Evolutionary conservation across 257 asterid genomes (phyloP), one percentile per base, ranked within the genome.

Genomic region (Plantago elongata): DNA sequence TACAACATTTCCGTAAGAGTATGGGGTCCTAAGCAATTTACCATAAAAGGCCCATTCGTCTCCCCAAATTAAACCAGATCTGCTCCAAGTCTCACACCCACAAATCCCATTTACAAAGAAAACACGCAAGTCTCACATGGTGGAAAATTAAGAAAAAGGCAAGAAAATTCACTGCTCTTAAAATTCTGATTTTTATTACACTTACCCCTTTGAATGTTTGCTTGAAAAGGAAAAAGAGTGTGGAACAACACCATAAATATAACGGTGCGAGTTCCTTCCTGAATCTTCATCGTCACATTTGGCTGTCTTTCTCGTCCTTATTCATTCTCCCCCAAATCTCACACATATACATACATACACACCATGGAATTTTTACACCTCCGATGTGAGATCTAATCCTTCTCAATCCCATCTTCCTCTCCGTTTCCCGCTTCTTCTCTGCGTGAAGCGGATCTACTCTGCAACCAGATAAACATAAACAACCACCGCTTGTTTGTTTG

Each of bases 371-470:
- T n/a, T n/a, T n/a, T n/a, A 9, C 2, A 11, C 66, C 61, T 72
- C 50, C 65, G 67, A 61, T 71, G 58, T 63, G 40, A 54, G 59
- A 54, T 11, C 62, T 50, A 34, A 64, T 57, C 47, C 61, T 61
- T 73, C 57, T 18, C 37, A 52, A 52, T 52, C 52, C 52, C 52
- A 6, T 13, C 1, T 11, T 11, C 16, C 5, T n/a, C 17, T 49
- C 59, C 58, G 58, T 38, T 50, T 46, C 51, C 4, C 55, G 11
- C 45, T 40, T 9, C 38, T 57, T 66, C 55, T 55, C 51, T 50
- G 67, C 49, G 65, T 22, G 73, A 66, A 68, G 76, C 72, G 78
- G 80, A 78, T 78, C 83, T 64, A 59, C 45, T 60, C 5, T 47
- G 7, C n/a, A n/a, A n/a, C n/a, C n/a, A n/a, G n/a, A n/a, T n/a